Evolutionary conservation across 768 basidiomycete species (phyloP).

Genomic region (Pleurotus tuber-regium): DNA sequence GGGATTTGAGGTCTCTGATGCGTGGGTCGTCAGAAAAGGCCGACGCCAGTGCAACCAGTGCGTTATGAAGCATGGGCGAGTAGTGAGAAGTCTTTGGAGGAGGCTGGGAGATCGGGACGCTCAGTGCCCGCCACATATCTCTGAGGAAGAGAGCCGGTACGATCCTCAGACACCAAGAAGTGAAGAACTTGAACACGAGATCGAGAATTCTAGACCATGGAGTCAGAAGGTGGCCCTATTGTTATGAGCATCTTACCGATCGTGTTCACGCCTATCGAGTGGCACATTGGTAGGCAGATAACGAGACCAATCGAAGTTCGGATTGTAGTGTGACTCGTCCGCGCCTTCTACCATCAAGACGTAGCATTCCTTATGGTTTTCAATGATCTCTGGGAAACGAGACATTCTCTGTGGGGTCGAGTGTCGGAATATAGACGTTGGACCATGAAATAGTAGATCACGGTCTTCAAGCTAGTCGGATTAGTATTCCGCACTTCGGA

Average conservation of each 20-base stretch:
- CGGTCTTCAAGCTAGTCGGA: conserved; percentile 37
- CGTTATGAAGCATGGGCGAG: conserved; percentile 72
- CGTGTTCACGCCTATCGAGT: conserved; percentile 42
- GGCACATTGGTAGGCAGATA: conserved; percentile 41
- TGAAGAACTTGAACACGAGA: conserved; percentile 46
- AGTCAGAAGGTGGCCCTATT: background rate
- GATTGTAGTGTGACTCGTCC: conserved; percentile 37
- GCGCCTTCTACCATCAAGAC: conserved; percentile 39
- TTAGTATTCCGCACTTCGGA: background rate
- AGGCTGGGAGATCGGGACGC: conserved; percentile 31
- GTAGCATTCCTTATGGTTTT: conserved; percentile 37
- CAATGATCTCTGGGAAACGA: conserved; percentile 36
- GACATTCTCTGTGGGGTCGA: conserved; percentile 25
- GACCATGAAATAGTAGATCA: conserved; percentile 38
- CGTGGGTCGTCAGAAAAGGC: conserved; percentile 44
- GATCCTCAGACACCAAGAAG: conserved; percentile 48
- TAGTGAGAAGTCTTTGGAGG: conserved; percentile 55
- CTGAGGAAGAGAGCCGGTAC: conserved; percentile 47
- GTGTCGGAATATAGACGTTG: conserved; percentile 42
- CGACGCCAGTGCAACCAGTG: conserved; percentile 46
- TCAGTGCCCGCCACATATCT: conserved; percentile 44
- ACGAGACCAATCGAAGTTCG: conserved; percentile 49
- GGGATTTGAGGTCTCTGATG: conserved; percentile 39
- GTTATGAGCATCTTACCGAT: conserved; percentile 36
- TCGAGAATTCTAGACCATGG: conserved; percentile 35